Base-by-base conservation (phyloP, 306 rosid species). In the Delonix regia region DNA sequence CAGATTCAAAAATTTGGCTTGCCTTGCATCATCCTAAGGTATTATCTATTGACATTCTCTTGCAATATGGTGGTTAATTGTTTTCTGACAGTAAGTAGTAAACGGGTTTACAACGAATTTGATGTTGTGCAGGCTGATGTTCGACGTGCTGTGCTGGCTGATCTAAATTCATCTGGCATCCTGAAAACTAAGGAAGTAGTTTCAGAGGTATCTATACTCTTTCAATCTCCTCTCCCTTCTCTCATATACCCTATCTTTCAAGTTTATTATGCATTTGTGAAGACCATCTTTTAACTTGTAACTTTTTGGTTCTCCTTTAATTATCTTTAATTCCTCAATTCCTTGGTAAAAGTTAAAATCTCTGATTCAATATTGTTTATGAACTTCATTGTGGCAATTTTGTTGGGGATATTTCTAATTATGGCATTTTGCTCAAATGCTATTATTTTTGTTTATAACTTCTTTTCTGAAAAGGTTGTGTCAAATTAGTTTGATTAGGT, bases 21-120 rank as follows among this genome's bases (percentile, higher is more conserved):
- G 89, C 86, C 82, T 83, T 94, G 85, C 89, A 89, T 79, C 97
- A 94, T 84, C 97, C 99, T 0, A 88, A 89, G 97, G 99, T 94
- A 82, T 80, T 9, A 14, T 38, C 36, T 36, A 15, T 39, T 69
- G 19, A 22, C 73, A 41, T 47, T 41, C 34, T 65, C 16, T 73
- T 53, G 62, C 25, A 34, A 21, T 77, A 79, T 62, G 53, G 13
- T 82, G 44, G 49, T 71, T 42, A 34, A 36, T 42, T 45, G 7
- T 47, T 74, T 72, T 64, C 78, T 78, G 15, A 41, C 66, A 9
- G n/a, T 59, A 41, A 11, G 5, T 38, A 11, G 5, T 38, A 34
- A 21, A 22, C 39, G 27, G 55, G 59, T 64, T 74, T 44, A 72
- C 67, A 22, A n/a, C 67, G 34, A 59, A 53, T 75, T 64, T 71